Conservation (phyloP, 306 rosid genomes). For the Pyrus betulifolia region DNA sequence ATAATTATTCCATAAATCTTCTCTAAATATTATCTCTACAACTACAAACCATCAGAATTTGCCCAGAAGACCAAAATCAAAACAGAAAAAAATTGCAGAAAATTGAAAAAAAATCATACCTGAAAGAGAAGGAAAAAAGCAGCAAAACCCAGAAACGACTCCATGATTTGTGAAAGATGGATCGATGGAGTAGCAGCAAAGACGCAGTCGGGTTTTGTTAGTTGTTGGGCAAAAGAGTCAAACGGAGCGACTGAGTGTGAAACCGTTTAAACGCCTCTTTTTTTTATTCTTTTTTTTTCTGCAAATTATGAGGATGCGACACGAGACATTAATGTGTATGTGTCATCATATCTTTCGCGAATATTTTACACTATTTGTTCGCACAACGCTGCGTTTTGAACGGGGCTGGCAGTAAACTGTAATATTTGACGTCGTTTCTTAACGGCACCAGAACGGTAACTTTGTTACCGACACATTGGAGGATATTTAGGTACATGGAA, state of each 20-base stretch:
- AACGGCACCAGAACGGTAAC: too few relatives aligned
- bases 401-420: background rate
- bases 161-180: slow-evolving; percentile 10
- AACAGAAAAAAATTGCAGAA: background rate
- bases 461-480: too few relatives aligned
- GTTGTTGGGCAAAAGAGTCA: background rate
- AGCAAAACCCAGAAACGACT: slow-evolving; percentile 20
- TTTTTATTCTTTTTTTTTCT: background rate
- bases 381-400: background rate
- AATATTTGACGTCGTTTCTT: too few relatives aligned
- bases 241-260: background rate
- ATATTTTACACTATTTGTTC: background rate
- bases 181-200: background rate
- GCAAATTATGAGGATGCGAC: slow-evolving; percentile 20
- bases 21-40: background rate
- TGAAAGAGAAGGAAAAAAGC: slow-evolving; percentile 34
- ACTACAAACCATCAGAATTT: background rate
- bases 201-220: background rate
- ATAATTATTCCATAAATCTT: background rate
- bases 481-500: too few relatives aligned
- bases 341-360: background rate
- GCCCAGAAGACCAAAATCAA: background rate
- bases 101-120: slow-evolving; percentile 21
- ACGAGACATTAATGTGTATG: slow-evolving; percentile 7
- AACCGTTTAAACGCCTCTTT: background rate